Evolutionary conservation across 1,284 basidiomycete genomes (phyloP), one percentile per base, ranked within the genome.

Genomic region (Apiotrichum mycotoxinovorans): DNA sequence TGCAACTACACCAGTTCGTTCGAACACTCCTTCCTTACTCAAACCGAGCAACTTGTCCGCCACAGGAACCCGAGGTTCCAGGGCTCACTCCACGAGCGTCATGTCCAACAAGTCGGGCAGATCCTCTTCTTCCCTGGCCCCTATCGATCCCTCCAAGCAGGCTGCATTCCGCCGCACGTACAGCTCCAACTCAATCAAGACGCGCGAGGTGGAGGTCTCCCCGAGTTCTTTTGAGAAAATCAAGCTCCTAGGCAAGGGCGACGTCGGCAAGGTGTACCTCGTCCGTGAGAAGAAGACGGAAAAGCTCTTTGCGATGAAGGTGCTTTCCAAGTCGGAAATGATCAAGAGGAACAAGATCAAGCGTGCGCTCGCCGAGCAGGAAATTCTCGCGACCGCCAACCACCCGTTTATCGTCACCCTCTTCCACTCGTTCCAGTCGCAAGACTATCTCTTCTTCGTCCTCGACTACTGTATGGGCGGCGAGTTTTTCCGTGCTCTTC

Each of bases 391-490:
- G 1, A 93, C 91, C 22, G 89, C 93, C 33, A 97, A 97, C 73
- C 94, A 97, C 76, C 93, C 93, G 1, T 97, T 97, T 81, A 97
- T 97, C 75, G 93, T 97, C 68, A 97, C 93, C 20, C 84, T 97
- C 38, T 89, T 95, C 79, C 93, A 97, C 78, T 95, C 93, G 14
- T 97, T 97, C 82, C 94, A 97, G 78, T 95, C 91, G n/a, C 89
- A 92, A 66, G 88, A 91, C 61, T 95, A 94, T 77, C 84, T 97
- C 33, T 97, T 96, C 78, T 94, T 96, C 76, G 96, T 92, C 79
- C 94, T 96, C 87, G 93, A 95, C 56, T 98, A 98, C 79, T 98
- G 96, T 80, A 95, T 96, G 89, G 95, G 95, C 42, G 95, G 95
- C 60, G 95, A 98, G 75, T 98, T 98, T 80, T 98, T 99, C 83